Evolutionary conservation across 768 basidiomycete genomes (phyloP).

Genomic region (Pleurotus cornucopiae): DNA sequence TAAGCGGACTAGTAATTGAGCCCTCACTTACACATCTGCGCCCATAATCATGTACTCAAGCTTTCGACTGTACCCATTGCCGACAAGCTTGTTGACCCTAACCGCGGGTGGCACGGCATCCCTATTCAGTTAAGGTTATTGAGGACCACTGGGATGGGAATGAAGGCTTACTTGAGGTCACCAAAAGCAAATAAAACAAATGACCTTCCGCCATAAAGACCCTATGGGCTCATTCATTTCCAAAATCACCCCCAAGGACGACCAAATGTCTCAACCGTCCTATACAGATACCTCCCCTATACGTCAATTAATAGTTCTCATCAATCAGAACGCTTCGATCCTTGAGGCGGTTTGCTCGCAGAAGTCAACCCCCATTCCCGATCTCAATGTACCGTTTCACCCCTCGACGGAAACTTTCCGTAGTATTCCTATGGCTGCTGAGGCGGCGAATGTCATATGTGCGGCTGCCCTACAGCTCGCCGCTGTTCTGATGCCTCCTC

Average conservation of each 20-base stretch:
- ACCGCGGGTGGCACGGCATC: no score
- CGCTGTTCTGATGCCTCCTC: conserved; percentile 22
- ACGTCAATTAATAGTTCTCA: conserved; percentile 15
- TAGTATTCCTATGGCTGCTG: conserved; percentile 16
- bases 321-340: conserved; percentile 16
- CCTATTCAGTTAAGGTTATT: no score
- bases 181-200: no score
- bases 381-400: conserved; percentile 18
- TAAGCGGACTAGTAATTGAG: no score
- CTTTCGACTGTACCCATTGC: no score
- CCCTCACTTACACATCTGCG: no score
- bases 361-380: conserved; percentile 16
- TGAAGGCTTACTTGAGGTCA: no score
- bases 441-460: conserved; percentile 24
- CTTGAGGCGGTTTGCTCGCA: conserved; percentile 15
- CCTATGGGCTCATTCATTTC: background rate
- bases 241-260: background rate
- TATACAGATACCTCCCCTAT: background rate
- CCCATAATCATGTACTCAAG: no score
- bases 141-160: no score
- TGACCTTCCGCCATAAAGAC: background rate
- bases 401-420: conserved; percentile 24
- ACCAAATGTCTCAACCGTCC: background rate
- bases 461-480: conserved; percentile 28
- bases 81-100: no score